Evolutionary conservation across 1,284 basidiomycete species (phyloP), one percentile per base, ranked within the genome.

Genomic region (Puccinia brachypodii): DNA sequence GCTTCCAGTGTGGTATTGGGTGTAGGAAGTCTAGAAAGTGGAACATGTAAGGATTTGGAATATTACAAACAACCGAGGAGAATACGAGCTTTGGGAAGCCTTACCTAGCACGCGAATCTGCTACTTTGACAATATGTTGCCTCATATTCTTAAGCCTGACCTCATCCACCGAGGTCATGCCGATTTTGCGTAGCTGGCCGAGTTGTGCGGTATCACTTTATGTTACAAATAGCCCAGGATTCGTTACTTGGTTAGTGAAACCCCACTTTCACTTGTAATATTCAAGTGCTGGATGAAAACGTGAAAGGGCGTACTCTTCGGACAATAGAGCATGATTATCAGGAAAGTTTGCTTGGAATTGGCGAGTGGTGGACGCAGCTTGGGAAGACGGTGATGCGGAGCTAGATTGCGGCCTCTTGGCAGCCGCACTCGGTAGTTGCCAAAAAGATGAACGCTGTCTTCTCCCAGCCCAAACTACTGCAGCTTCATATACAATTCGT

Each of bases 381-480:
- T 36, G 25, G 50, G 72, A 50, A 13, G 72, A 60, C 25, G 75
- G 60, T 19, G 73, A 60, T 47, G 25, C 40, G 36, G 75, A 64
- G 58, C 16, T 66, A 36, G 75, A 64, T 33, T 64, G 75, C 38
- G 75, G 58, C 31, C 44, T 76, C 14, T 76, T 76, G 22, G 47
- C 38, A 31, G 75, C 44, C n/a, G 60, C 60, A 64, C 60, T 76
- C 50, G 75, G 28, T n/a, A 76, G 31, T 58, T 71, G 60, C 80
- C 80, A 82, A 47, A 82, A 82, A 0, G 73, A 38, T 25, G 80
- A 82, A 28, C 31, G 38, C 53, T 77, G 64, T 31, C 83, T 83
- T 38, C 84, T 92, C 89, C 92, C 92, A 0, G 95, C 94, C 95
- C 95, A 97, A 74, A 91, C 89, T 8, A 96, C 90, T 0, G 94